These are phyloP conservation scores for Blumeria hordei DNA, from an alignment of 2,329 filamentous ascomycete species.

Conservation along the genomic window DNA sequence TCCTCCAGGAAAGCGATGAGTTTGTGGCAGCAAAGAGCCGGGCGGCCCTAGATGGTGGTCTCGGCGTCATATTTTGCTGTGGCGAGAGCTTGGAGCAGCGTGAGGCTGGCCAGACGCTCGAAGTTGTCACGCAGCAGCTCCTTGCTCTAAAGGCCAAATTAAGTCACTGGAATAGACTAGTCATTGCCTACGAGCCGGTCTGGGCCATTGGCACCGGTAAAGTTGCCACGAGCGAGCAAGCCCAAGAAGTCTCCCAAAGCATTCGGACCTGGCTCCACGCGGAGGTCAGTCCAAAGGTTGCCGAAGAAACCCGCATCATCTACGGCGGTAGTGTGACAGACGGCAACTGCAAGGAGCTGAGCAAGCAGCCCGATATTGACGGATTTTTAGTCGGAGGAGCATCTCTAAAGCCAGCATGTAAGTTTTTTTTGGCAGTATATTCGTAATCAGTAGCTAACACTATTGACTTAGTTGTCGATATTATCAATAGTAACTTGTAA, in stretches of 20 bases:
- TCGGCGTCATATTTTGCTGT: conserved; percentile 90
- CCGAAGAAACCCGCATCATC: conserved; percentile 76
- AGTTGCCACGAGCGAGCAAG: conserved; percentile 70
- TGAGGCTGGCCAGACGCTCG: conserved; percentile 63
- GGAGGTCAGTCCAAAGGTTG: conserved; percentile 48
- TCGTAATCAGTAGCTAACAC: not conserved
- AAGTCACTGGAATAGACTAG: conserved; percentile 77
- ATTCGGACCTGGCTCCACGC: conserved; percentile 75
- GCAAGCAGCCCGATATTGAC: conserved; percentile 85
- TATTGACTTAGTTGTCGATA: conserved; percentile 30
- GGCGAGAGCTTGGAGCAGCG: conserved; percentile 89
- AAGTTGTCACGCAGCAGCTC: conserved; percentile 67
- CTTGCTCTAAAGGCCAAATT: conserved; percentile 56
- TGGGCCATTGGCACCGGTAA: conserved; percentile 92
- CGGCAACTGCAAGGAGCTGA: conserved; percentile 91
- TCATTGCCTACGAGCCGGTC: conserved; percentile 96
- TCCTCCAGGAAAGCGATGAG: conserved; percentile 66
- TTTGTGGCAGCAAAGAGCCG: conserved; percentile 88
- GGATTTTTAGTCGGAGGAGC: conserved; percentile 94
- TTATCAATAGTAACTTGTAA: conserved; percentile 33
- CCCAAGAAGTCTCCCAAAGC: conserved; percentile 78
- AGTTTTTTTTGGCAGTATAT: conserved; percentile 17
- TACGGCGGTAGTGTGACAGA: conserved; percentile 93
- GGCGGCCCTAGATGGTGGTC: conserved; percentile 62
- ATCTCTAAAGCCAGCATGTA: conserved; percentile 87